Conservation (phyloP, 805 yeast genomes). For the Starmerella etchellsii region DNA sequence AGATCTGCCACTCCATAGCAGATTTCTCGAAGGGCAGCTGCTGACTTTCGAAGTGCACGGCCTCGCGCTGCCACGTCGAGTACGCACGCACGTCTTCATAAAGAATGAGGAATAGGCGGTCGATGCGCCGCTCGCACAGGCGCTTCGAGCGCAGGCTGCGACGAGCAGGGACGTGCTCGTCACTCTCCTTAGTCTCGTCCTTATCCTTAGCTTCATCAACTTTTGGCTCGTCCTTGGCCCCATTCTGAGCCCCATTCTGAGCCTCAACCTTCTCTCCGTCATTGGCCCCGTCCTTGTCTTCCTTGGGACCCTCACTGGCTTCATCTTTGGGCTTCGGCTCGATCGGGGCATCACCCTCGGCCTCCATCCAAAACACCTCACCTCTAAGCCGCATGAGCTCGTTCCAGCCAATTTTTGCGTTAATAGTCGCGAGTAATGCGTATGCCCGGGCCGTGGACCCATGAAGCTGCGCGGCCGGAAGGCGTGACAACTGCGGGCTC, state of each 20-base stretch:
- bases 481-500: constrained; percentile 37
- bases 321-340: constrained; percentile 16
- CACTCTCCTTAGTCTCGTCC: neutral
- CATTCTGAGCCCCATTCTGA: neutral
- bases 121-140: constrained; percentile 68
- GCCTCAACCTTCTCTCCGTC: neutral
- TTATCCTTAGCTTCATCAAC: constrained; percentile 4
- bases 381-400: constrained; percentile 52
- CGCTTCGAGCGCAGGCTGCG: constrained; percentile 34
- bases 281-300: neutral
- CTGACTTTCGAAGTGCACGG: constrained; percentile 77
- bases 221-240: constrained; percentile 14
- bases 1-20: constrained; percentile 82
- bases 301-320: neutral
- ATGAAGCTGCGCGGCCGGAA: constrained; percentile 39
- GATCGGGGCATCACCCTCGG: constrained; percentile 35
- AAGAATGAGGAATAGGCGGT: constrained; percentile 53
- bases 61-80: constrained; percentile 89
- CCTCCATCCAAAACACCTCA: constrained; percentile 67
- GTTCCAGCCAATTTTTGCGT: constrained; percentile 72
- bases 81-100: constrained; percentile 59
- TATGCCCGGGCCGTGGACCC: constrained; percentile 51
- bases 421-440: constrained; percentile 55
- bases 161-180: constrained; percentile 1
- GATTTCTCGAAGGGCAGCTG: constrained; percentile 64